Percentiles rank a stretch among this genome's conserved stretches.
These are phyloP conservation scores for Talaromyces atroroseus DNA, from an alignment of 2,329 filamentous ascomycete genomes.

Conservation along the genomic window DNA sequence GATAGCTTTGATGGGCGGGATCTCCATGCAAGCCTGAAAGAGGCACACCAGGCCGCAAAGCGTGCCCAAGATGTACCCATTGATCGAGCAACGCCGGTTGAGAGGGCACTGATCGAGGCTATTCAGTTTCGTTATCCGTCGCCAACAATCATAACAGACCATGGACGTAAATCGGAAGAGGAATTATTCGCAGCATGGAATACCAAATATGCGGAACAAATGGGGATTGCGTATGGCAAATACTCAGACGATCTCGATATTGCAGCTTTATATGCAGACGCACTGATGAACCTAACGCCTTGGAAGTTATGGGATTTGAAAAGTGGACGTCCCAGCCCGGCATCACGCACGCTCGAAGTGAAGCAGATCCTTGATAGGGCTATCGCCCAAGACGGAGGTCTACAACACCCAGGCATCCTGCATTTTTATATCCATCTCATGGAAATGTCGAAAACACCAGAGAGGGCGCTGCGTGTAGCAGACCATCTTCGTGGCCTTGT, in stretches of 20 bases:
- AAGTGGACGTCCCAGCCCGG: slow-evolving; percentile 52
- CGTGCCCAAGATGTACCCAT: background rate
- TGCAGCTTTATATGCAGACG: slow-evolving; percentile 58
- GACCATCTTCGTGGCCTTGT: slow-evolving; percentile 58
- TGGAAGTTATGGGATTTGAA: slow-evolving; percentile 60
- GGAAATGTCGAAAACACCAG: slow-evolving; percentile 66
- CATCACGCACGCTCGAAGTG: slow-evolving; percentile 54
- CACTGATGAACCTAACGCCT: slow-evolving; percentile 60
- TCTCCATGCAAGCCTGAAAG: background rate
- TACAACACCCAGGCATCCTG: slow-evolving; percentile 62
- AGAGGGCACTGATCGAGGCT: slow-evolving; percentile 6
- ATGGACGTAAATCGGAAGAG: background rate
- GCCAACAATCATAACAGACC: background rate
- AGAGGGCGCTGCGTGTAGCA: slow-evolving; percentile 55
- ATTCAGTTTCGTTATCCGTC: slow-evolving; percentile 4
- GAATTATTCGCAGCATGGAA: slow-evolving; percentile 5
- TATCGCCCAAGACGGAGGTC: slow-evolving; percentile 22
- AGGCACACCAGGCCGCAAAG: background rate
- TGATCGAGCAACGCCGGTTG: background rate
- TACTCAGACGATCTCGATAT: slow-evolving; percentile 58
- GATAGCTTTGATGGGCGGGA: slow-evolving; percentile 36
- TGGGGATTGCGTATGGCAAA: slow-evolving; percentile 49
- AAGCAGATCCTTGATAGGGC: slow-evolving; percentile 53
- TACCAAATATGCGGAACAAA: slow-evolving; percentile 54
- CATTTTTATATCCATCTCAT: slow-evolving; percentile 74